Evolutionary conservation across 805 yeast genomes (phyloP), one percentile per base, ranked within the genome.

Genomic region (Saccharomycopsis guyanensis): DNA sequence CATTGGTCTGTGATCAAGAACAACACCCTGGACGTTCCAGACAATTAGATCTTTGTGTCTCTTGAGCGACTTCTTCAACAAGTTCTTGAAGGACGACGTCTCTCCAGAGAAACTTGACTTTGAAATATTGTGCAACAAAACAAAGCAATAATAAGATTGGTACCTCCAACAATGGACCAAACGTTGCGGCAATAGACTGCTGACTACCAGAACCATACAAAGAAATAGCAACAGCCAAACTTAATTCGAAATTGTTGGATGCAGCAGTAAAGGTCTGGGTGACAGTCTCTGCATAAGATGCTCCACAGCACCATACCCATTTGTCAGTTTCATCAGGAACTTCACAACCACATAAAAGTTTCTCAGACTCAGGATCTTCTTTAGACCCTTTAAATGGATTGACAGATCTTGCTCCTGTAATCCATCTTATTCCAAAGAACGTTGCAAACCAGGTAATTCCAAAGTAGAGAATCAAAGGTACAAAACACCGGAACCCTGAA

Each of bases 141-240:
- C 69, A 57, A 24, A 72, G 51, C 1, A 61, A 18, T 45, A 72
- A 53, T 34, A 76, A 61, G 5, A 76, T 67, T 3, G 82, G 82
- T 7, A 76, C 76, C 53, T 76, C 82, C n/a, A 76, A 55, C 32
- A 76, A 61, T 0, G 81, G 81, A 2, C 81, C 82, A 56, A 76
- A 72, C 0, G 81, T 75, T 2, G 81, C 74, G 3, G 82, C 82
- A 36, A 76, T 66, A 1, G 80, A 71, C 55, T 75, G 71, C 43
- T 71, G 66, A 47, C 76, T 69, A 1, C 71, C 73, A 23, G 66
- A 59, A 0, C 82, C 82, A 58, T 73, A 76, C 10, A 73, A 52
- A 0, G 78, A 66, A 4, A 72, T 68, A 1, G 78, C 73, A 16
- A 76, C 69, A 3, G 82, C 79, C 32, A 76, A 59, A 47, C 78